Conservation (phyloP, 768 basidiomycete species). For the Infundibulicybe gibba region DNA sequence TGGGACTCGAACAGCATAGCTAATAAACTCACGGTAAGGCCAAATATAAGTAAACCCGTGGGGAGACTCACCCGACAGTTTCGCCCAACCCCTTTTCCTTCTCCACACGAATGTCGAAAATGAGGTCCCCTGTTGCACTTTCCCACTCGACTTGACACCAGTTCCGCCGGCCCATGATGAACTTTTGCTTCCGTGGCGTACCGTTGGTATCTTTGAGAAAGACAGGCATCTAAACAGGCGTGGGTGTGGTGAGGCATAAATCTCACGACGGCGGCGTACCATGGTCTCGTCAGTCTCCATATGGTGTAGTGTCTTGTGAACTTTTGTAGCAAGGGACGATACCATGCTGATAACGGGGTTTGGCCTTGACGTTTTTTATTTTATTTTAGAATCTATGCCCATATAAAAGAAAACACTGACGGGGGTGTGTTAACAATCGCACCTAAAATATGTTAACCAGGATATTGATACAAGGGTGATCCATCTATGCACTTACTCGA, state of each 20-base stretch:
- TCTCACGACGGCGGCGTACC: constrained; percentile 35
- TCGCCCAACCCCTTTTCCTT: constrained; percentile 77
- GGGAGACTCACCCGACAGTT: constrained; percentile 66
- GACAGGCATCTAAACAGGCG: constrained; percentile 55
- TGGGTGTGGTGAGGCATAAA: not conserved
- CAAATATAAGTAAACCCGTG: not conserved
- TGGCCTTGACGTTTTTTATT: constrained; percentile 54
- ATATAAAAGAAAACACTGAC: constrained; percentile 37
- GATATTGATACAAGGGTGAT: not conserved
- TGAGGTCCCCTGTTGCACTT: constrained; percentile 52
- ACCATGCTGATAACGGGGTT: constrained; percentile 75
- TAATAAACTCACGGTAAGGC: constrained; percentile 2
- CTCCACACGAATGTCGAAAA: constrained; percentile 86
- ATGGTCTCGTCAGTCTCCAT: constrained; percentile 84
- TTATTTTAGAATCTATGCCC: not conserved
- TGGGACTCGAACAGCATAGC: constrained; percentile 17
- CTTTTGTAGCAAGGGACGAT: constrained; percentile 72
- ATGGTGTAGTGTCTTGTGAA: constrained; percentile 83
- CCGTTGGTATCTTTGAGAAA: constrained; percentile 80
- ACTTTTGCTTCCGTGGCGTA: constrained; percentile 66
- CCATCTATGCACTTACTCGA: constrained; percentile 64
- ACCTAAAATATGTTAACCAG: constrained; percentile 30
- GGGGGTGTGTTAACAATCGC: constrained; percentile 96
- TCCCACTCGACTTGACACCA: constrained; percentile 77
- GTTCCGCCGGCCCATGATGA: constrained; percentile 86